A percentile compares a stretch with the other conserved stretches of the same genome.
Conservation (phyloP, 2,329 filamentous ascomycete genomes). For the Shiraia sp. region DNA sequence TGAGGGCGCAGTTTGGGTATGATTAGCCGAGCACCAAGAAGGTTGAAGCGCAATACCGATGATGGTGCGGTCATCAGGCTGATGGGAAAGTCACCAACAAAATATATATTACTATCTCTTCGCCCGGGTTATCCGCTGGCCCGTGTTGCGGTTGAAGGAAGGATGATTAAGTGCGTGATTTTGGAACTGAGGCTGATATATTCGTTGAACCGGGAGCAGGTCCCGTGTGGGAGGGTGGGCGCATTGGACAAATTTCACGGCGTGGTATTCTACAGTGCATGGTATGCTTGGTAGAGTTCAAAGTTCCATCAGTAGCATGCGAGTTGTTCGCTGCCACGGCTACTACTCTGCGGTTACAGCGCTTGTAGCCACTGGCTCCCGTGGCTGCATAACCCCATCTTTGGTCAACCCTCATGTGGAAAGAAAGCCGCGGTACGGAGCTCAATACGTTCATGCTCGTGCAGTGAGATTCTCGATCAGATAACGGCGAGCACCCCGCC, state of each 20-base stretch:
- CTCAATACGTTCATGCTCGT: slow-evolving; percentile 2
- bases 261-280: neutral
- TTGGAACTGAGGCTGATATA: slow-evolving; percentile 14
- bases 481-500: neutral
- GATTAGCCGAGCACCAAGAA: neutral
- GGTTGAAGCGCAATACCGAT: neutral
- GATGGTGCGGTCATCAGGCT: slow-evolving; percentile 1
- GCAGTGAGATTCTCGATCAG: neutral
- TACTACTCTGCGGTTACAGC: slow-evolving; percentile 21
- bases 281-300: neutral
- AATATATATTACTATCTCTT: slow-evolving; percentile 1
- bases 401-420: slow-evolving; percentile 25
- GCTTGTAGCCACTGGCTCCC: slow-evolving; percentile 33
- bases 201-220: slow-evolving; percentile 11
- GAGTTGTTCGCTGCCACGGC: no score
- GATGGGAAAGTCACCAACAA: neutral
- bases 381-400: slow-evolving; percentile 13
- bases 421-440: slow-evolving; percentile 31
- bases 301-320: neutral
- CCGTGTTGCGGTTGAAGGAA: neutral
- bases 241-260: neutral
- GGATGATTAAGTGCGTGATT: neutral
- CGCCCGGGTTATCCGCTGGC: neutral
- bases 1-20: neutral
- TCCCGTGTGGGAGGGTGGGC: slow-evolving; percentile 6